A percentile compares a stretch with the other conserved stretches of the same genome.
These are phyloP conservation scores for Aspergillus fischeri DNA, from an alignment of 2,329 filamentous ascomycete genomes.

Conservation along the genomic window DNA sequence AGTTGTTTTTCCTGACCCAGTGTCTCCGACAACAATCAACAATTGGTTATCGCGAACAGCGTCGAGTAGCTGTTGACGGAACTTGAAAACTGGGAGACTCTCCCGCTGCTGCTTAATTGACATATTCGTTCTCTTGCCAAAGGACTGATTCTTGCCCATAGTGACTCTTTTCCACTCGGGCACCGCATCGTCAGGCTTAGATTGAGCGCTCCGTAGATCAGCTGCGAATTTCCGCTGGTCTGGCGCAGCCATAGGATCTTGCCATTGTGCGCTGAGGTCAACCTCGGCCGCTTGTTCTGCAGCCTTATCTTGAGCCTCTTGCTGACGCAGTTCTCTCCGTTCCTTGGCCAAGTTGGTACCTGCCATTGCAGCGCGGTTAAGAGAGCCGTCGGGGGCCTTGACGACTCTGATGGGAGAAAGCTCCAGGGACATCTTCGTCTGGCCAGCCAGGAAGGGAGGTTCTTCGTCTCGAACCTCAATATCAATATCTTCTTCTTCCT, in stretches of 20 bases:
- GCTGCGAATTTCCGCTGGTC: slow-evolving; percentile 85
- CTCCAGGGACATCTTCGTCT: slow-evolving; percentile 94
- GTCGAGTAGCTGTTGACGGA: slow-evolving; percentile 80
- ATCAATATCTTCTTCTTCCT: slow-evolving; percentile 93
- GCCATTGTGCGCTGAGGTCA: slow-evolving; percentile 86
- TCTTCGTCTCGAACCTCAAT: slow-evolving; percentile 97
- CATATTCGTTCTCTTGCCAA: slow-evolving; percentile 83
- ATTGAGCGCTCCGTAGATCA: slow-evolving; percentile 66
- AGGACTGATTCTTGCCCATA: slow-evolving; percentile 70
- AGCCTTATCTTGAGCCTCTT: slow-evolving; percentile 75
- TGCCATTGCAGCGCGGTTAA: slow-evolving; percentile 94
- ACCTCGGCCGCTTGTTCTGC: slow-evolving; percentile 73
- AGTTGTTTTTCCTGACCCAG: slow-evolving; percentile 94
- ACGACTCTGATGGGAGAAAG: slow-evolving; percentile 93
- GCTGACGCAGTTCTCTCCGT: slow-evolving; percentile 79
- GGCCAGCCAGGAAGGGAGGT: slow-evolving; percentile 89
- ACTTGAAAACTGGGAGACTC: slow-evolving; percentile 80
- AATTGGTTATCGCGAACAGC: slow-evolving; percentile 86
- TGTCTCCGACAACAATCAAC: slow-evolving; percentile 94
- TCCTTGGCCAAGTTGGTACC: slow-evolving; percentile 87
- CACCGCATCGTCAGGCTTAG: slow-evolving; percentile 61
- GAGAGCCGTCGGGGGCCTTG: slow-evolving; percentile 95
- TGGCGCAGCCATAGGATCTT: slow-evolving; percentile 88
- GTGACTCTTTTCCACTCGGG: slow-evolving; percentile 92
- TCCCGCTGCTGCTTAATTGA: slow-evolving; percentile 95